Conservation (phyloP, 345 rosid genomes). For the Eucalyptus erythrocorys region DNA sequence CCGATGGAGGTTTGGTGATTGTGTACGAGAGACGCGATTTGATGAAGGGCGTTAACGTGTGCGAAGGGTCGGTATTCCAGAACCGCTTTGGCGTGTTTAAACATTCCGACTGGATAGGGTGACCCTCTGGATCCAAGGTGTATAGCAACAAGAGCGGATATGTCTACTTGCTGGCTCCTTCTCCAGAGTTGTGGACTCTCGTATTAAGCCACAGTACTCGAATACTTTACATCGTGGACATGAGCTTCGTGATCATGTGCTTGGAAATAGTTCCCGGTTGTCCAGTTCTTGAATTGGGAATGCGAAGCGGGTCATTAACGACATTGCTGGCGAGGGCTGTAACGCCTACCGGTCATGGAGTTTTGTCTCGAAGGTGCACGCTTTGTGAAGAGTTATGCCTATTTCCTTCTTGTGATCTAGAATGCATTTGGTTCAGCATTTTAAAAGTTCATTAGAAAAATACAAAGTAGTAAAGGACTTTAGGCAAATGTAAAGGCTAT, state of each 20-base stretch:
- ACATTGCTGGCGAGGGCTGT: constrained; percentile 80
- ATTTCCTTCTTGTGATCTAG: background rate
- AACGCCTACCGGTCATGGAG: constrained; percentile 63
- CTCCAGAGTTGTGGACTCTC: constrained; percentile 84
- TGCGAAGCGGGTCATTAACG: constrained; percentile 76
- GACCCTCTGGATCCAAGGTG: constrained; percentile 78
- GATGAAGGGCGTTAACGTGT: constrained; percentile 66
- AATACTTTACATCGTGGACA: constrained; percentile 92
- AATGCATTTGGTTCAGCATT: too few species aligned
- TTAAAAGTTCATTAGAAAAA: too few species aligned
- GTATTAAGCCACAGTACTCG: constrained; percentile 90
- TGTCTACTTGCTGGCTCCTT: constrained; percentile 71
- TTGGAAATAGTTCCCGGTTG: constrained; percentile 80
- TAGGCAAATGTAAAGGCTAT: too few species aligned
- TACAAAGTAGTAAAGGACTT: too few species aligned
- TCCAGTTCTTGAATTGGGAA: constrained; percentile 81
- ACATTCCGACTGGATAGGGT: constrained; percentile 87
- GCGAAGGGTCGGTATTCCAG: constrained; percentile 41
- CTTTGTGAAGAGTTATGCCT: background rate
- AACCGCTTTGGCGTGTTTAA: constrained; percentile 73
- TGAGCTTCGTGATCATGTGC: constrained; percentile 63
- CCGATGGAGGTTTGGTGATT: constrained; percentile 61
- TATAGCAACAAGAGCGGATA: constrained; percentile 74
- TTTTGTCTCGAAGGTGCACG: background rate
- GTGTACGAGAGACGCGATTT: constrained; percentile 69